These are phyloP conservation scores for Kuraishia borneana DNA, from an alignment of 805 yeast species.

Conservation along the genomic window DNA sequence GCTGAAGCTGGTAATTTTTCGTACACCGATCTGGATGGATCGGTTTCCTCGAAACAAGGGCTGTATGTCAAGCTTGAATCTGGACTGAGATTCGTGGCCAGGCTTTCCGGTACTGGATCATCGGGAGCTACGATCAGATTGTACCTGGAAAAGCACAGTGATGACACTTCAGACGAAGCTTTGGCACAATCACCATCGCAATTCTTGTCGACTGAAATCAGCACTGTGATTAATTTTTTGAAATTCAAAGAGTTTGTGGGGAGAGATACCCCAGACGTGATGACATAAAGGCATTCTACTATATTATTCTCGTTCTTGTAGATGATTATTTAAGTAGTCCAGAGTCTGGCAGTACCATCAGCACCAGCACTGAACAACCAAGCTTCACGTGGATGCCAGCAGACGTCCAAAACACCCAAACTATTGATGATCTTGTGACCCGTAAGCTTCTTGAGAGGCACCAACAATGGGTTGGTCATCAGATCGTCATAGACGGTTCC, in stretches of 20 bases:
- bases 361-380: constrained; percentile 98
- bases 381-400: constrained; percentile 98
- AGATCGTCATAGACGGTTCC: constrained; percentile 92
- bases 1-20: constrained; percentile 78
- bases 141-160: constrained; percentile 75
- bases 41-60: constrained; percentile 83
- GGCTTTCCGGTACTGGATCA: constrained; percentile 95
- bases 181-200: constrained; percentile 45
- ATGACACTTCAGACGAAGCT: constrained; percentile 38
- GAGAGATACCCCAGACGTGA: constrained; percentile 80
- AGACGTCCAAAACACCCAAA: constrained; percentile 77
- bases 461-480: constrained; percentile 91
- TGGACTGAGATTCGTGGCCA: constrained; percentile 78
- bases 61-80: constrained; percentile 68
- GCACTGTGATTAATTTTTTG: constrained; percentile 54
- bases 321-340: constrained; percentile 60
- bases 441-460: constrained; percentile 85
- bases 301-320: background rate
- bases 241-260: constrained; percentile 66
- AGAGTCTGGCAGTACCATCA: constrained; percentile 87
- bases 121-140: constrained; percentile 95
- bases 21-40: constrained; percentile 91
- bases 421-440: constrained; percentile 78
- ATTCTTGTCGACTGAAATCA: constrained; percentile 53
- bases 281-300: constrained; percentile 35